Evolutionary conservation across 768 basidiomycete genomes (phyloP).

Genomic region (Strobilomyces echinocephalus): DNA sequence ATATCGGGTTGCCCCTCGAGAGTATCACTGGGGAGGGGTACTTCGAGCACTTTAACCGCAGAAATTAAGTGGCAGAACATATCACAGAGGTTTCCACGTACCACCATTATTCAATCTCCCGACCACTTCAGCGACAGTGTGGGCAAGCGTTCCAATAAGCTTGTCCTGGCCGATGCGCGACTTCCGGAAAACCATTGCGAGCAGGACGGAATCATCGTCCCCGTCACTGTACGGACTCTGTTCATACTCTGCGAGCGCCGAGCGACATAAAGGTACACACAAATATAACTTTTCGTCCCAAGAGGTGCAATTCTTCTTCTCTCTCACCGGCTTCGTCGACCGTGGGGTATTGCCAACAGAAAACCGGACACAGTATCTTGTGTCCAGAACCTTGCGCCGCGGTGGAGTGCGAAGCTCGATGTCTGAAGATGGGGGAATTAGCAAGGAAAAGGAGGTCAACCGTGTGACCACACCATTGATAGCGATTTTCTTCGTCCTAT

Average conservation of each 20-base stretch:
- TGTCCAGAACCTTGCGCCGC: not conserved
- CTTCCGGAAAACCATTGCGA: conserved; percentile 13
- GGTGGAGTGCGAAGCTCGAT: conserved; percentile 10
- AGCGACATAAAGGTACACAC: conserved; percentile 3
- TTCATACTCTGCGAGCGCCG: not conserved
- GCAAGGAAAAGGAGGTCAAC: not conserved
- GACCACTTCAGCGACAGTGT: conserved; percentile 10
- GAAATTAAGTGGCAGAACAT: not conserved
- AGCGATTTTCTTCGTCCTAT: conserved; percentile 8
- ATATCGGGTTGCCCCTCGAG: not conserved
- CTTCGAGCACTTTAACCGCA: conserved; percentile 12
- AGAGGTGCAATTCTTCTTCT: conserved; percentile 2
- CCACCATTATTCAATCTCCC: conserved; percentile 12
- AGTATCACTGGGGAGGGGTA: not conserved
- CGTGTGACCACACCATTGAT: conserved; percentile 5
- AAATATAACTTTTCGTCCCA: conserved; percentile 17
- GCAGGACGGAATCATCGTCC: conserved; percentile 7
- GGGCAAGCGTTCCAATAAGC: conserved; percentile 9
- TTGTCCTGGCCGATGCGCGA: conserved; percentile 1
- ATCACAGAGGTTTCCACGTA: not conserved
- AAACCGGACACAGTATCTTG: conserved; percentile 13
- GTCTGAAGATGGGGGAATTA: not conserved
- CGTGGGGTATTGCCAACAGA: conserved; percentile 7
- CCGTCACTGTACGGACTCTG: conserved; percentile 13
- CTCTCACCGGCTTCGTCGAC: conserved; percentile 12